These are phyloP conservation scores for Danielia oregonensis DNA, from an alignment of 805 yeast genomes.

Conservation along the genomic window DNA sequence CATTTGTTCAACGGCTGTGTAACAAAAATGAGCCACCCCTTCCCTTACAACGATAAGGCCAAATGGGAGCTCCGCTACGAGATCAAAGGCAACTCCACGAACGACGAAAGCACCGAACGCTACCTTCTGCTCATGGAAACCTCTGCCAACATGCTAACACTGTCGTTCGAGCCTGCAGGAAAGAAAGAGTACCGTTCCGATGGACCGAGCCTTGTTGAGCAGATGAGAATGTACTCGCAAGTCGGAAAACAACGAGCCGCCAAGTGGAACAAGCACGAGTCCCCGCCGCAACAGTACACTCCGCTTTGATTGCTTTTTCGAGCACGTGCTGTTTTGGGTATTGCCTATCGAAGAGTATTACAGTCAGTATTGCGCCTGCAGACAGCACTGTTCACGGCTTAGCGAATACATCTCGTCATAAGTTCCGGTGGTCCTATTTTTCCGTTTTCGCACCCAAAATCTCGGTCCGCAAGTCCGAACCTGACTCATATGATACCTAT, in stretches of 20 bases:
- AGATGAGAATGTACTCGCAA: conserved; percentile 21
- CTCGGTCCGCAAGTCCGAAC: not conserved
- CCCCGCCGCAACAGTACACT: conserved; percentile 10
- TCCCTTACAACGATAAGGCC: conserved; percentile 18
- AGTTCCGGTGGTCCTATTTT: not conserved
- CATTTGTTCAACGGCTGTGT: conserved; percentile 16
- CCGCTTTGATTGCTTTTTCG: not conserved
- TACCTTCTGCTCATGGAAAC: conserved; percentile 12
- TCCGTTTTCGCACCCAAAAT: not conserved
- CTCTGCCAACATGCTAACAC: conserved; percentile 10
- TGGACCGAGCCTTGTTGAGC: conserved; percentile 3
- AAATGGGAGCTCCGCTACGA: not conserved
- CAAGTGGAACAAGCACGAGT: conserved; percentile 23
- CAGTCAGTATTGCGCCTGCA: too few relatives aligned
- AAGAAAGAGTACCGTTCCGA: not conserved
- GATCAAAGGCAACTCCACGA: not conserved
- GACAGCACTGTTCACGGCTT: too few relatives aligned
- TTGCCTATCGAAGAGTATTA: too few relatives aligned
- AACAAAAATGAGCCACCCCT: conserved; percentile 15
- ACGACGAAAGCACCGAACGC: conserved; percentile 3
- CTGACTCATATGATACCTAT: too few relatives aligned
- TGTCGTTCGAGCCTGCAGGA: not conserved
- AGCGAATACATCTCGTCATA: not conserved
- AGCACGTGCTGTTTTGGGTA: too few relatives aligned
- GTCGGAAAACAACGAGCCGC: conserved; percentile 25